phyloP scores from a whole-genome alignment of 2,329 filamentous ascomycete genomes.

The Bipolaris cookei region DNA sequence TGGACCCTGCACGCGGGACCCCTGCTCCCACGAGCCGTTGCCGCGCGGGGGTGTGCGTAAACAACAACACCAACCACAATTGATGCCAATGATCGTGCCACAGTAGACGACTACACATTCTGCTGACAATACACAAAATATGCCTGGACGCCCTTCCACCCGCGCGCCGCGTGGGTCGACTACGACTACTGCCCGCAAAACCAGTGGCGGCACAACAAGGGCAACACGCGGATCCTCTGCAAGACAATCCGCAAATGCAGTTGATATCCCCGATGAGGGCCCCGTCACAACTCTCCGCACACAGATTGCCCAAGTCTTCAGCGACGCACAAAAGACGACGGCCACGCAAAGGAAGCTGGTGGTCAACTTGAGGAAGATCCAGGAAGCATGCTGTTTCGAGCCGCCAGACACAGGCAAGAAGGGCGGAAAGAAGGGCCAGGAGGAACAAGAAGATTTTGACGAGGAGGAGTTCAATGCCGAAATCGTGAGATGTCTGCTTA shows the following conservation, averaged over 20 bases:
- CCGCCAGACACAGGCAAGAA: conserved; percentile 58
- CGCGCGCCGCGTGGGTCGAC: conserved; percentile 50
- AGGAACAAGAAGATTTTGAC: conserved; percentile 68
- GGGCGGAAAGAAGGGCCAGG: conserved; percentile 47
- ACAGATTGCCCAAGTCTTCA: conserved; percentile 67
- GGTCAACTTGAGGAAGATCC: conserved; percentile 85
- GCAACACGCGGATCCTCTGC: conserved; percentile 54
- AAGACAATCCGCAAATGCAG: conserved; percentile 48
- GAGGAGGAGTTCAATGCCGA: conserved; percentile 89
- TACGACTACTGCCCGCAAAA: conserved; percentile 49
- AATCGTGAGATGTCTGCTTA: conserved; percentile 79
- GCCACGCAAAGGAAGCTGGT: conserved; percentile 89
- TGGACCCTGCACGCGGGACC: conserved; percentile 5
- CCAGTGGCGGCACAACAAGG: conserved; percentile 48
- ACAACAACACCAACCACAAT: conserved; percentile 20
- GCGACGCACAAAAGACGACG: conserved; percentile 79
- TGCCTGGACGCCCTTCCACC: conserved; percentile 56
- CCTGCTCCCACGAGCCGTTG: conserved; percentile 15
- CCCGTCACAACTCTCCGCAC: conserved; percentile 73
- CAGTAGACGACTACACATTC: conserved; percentile 12
- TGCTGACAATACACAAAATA: conserved; percentile 29
- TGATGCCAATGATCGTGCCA: conserved; percentile 19
- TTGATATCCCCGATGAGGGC: conserved; percentile 71
- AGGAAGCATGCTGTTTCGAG: conserved; percentile 77
- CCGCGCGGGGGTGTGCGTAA: conserved; percentile 16